Percentiles rank a stretch among this genome's conserved stretches.
Conservation (phyloP, 306 rosid species). For the Cucurbita ficifolia region DNA sequence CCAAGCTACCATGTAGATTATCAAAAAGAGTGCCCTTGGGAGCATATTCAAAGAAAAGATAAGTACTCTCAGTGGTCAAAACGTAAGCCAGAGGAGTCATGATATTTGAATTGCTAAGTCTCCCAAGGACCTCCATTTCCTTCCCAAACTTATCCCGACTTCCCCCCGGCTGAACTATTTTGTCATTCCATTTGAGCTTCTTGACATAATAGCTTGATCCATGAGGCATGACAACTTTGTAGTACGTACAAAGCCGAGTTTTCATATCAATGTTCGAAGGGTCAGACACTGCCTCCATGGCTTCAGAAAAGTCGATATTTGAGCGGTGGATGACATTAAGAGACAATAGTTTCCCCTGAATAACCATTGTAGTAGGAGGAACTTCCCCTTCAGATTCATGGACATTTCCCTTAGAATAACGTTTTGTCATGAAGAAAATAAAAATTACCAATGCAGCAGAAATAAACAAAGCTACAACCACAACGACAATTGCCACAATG, state of each 20-base stretch:
- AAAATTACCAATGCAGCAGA: slow-evolving; percentile 21
- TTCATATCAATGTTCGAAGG: slow-evolving; percentile 45
- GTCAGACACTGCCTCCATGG: slow-evolving; percentile 51
- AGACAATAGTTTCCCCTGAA: slow-evolving; percentile 41
- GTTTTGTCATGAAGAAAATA: slow-evolving; percentile 27
- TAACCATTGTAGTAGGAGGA: slow-evolving; percentile 26
- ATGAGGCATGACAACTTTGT: slow-evolving; percentile 55
- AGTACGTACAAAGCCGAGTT: slow-evolving; percentile 76
- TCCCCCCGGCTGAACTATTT: slow-evolving; percentile 48
- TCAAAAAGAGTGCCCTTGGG: slow-evolving; percentile 63
- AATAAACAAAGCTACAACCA: slow-evolving; percentile 35
- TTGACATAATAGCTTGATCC: slow-evolving; percentile 63
- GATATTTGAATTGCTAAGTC: slow-evolving; percentile 73
- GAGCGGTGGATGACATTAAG: slow-evolving; percentile 56
- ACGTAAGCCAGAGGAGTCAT: slow-evolving; percentile 81
- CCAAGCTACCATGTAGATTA: slow-evolving; percentile 47
- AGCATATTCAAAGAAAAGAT: slow-evolving; percentile 49
- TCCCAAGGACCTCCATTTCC: slow-evolving; percentile 52
- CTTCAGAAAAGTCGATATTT: slow-evolving; percentile 54
- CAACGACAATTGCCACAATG: slow-evolving; percentile 21
- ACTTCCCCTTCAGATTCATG: slow-evolving; percentile 26
- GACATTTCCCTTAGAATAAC: slow-evolving; percentile 27
- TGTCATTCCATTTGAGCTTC: slow-evolving; percentile 77
- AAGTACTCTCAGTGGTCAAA: slow-evolving; percentile 50
- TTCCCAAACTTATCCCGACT: slow-evolving; percentile 38